phyloP scores from a whole-genome alignment of 2,329 filamentous ascomycete genomes.

The Botrytis porri region DNA sequence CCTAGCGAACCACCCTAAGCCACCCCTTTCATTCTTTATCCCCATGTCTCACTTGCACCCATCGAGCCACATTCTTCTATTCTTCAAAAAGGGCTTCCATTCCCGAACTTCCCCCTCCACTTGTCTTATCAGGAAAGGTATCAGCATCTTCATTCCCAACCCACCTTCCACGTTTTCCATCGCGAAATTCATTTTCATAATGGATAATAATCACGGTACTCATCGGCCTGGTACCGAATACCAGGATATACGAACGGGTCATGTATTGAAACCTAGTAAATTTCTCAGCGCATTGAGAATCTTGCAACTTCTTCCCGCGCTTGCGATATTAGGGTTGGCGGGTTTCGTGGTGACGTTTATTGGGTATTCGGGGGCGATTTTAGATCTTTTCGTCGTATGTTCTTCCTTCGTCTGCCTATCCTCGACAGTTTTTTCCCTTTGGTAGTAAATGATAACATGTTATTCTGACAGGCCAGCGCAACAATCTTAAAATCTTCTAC shows the following conservation, averaged over 20 bases:
- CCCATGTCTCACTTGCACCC: constrained; percentile 10
- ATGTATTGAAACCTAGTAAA: neutral
- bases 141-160: neutral
- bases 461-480: constrained; percentile 11
- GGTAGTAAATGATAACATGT: no score
- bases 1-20: neutral
- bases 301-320: constrained; percentile 4
- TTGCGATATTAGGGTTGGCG: constrained; percentile 11
- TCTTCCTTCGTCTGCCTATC: no score
- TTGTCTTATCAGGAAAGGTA: neutral
- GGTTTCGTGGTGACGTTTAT: constrained; percentile 15
- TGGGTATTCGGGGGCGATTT: constrained; percentile 5
- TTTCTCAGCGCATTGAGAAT: neutral
- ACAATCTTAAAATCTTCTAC: constrained; percentile 16
- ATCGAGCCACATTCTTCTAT: neutral
- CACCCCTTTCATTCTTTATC: constrained; percentile 6
- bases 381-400: constrained; percentile 17
- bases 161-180: neutral
- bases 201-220: neutral
- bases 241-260: neutral
- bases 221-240: constrained; percentile 7
- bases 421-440: neutral
- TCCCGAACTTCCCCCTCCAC: neutral
- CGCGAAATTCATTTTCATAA: neutral
- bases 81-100: constrained; percentile 1